Base-by-base conservation (phyloP, 2,329 filamentous ascomycete genomes). In the Paecilomyces niveus region DNA sequence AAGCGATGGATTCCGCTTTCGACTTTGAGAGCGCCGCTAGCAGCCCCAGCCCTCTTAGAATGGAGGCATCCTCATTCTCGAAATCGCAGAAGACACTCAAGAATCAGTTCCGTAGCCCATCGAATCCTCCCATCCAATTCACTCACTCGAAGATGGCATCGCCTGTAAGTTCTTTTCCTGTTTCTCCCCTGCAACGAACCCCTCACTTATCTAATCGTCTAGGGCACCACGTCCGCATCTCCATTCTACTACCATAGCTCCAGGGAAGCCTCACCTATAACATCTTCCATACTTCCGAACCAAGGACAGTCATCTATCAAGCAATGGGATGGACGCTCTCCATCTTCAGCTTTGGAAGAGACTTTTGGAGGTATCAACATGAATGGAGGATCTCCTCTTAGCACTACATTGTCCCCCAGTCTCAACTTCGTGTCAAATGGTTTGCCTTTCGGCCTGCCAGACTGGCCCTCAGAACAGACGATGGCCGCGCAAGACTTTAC, bases 11-110 rank as follows among this genome's bases (percentile, higher is more conserved):
- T 62, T 76, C 76, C 29, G 76, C 75, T 11, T 79, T 79, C 59
- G 77, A 79, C 61, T 79, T 79, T 61, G 76, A 79, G 51, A 78
- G 76, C 59, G 77, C 77, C 32, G 76, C 75, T 7, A 78, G 76
- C 63, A 79, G 76, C 35, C 76, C 77, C 1, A 78, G 75, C 60
- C 76, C 68, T 45, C 67, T 75, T 59, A 77, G 71, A 55, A 61
- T 59, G 33, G 71, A 70, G 53, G 61, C 64, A 21, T 62, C 63
- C 21, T 61, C 63, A 45, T 64, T 63, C 45, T 57, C 65, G 39
- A 70, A 67, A 59, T 50, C 51, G 6, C 64, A 65, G 45, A 68
- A 65, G 55, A 61, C 56, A 21, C 59, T 65, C 7, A 72, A 65
- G 58, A 61, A 66, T 7, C 67, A 71, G 31, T 55, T 70, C 21